Evolutionary conservation across 2,329 filamentous ascomycete genomes (phyloP), one percentile per base, ranked within the genome.

Genomic region (Beauveria varroae): DNA sequence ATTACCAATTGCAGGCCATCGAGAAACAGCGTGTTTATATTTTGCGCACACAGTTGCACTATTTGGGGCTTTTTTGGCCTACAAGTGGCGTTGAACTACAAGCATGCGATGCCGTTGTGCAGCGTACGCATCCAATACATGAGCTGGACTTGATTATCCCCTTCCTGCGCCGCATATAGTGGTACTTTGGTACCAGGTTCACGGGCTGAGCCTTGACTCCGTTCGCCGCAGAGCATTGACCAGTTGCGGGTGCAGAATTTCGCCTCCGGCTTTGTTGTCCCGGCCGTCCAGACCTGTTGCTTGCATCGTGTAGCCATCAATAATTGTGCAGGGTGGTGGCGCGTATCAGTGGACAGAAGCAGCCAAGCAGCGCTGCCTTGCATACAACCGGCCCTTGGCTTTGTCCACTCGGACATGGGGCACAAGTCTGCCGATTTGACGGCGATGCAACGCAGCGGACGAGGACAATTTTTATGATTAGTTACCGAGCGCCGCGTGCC

Each of bases 401-500:
- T 43, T 43, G 44, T 52, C 37, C 8, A 28, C 24, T 43, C 3
- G 46, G 47, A 22, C 46, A 44, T 51, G 56, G 46, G 56, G 9
- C 46, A 20, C 47, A 43, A 59, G 24, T 26, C 47, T 51, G 46
- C 56, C 56, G 56, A 51, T 59, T 51, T 20, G 22, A 58, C 46
- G 34, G 5, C 34, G 46, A 59, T 59, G 56, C 56, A 52, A 59
- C 47, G 37, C 56, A 30, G 46, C 20, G 56, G 47, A 30, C n/a
- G 22, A 28, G 46, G 22, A 41, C 5, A 37, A 5, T 20, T 7
- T 34, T 40, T 16, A 26, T 49, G 56, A 44, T 20, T 58, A 30
- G 46, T 16, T 30, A 51, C 46, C 56, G 56, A 58, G 44, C 56
- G 56, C 56, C 44, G 56, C 46, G n/a, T 50, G 28, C 56, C 56